Evolutionary conservation across 2,329 filamentous ascomycete species (phyloP), one percentile per base, ranked within the genome.

Genomic region (Penicillium sp.): DNA sequence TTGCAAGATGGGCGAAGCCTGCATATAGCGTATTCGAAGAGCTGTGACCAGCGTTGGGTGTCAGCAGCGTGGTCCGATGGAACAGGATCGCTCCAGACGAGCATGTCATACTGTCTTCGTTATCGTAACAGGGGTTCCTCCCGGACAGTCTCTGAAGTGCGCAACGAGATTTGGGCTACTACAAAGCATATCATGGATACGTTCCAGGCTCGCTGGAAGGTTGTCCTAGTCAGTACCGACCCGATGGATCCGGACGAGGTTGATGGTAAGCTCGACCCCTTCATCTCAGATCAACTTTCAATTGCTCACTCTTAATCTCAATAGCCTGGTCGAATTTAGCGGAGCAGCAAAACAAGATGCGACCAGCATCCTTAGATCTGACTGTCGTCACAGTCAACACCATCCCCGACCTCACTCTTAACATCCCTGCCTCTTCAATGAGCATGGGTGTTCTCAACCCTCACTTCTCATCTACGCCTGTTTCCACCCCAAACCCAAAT

Each of bases 41-140:
- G 85, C 64, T 68, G 80, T 9, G 84, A 88, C 65, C 80, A 83
- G 30, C 77, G 81, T 22, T 89, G 87, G 87, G 68, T 88, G 26
- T 85, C 82, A 7, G 85, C 82, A 4, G 83, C 84, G 1, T 89
- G 86, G 86, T 84, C 83, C 1, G 85, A 89, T 73, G 84, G 79
- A 61, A 81, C 78, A 28, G 86, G 86, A 9, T 80, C 79, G 42
- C 80, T 85, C 44, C 83, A 86, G 63, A 78, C 81, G 22, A 82
- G 76, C 1, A 80, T 83, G 61, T 83, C 85, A 0, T 88, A 87
- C 67, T 84, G 84, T 62, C 72, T 87, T 68, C 72, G 80, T 68
- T 69, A 78, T 75, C 65, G 76, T 70, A 62, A 72, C 22, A 73
- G 72, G 26, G 69, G 64, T 51, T 63, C 71, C 15, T 61, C 67